Evolutionary conservation across 2,329 filamentous ascomycete genomes (phyloP), one percentile per base, ranked within the genome.

Genomic region (Fusarium oxysporum): DNA sequence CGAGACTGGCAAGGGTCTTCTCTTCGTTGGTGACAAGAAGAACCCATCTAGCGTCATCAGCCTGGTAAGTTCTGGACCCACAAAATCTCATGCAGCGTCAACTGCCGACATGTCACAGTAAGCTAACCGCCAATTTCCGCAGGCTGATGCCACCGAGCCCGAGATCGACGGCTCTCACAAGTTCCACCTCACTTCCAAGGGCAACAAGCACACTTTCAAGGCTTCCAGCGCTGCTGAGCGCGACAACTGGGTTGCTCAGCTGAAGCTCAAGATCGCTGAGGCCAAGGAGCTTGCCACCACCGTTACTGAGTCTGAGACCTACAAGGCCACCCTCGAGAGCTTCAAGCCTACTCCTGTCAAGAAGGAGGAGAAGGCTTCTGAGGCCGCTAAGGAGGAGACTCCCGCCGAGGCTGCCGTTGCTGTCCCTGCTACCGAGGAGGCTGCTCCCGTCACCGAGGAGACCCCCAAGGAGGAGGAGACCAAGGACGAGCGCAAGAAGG

Each of bases 151-250:
- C 74, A 88, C 85, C 54, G 94, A 97, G 81, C 88, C 97, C 66
- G 88, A 89, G 82, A 90, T 91, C 82, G 92, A 95, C 71, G 93
- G 94, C 69, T 81, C 89, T 75, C 89, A 90, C 85, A 95, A 96
- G 85, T 97, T 99, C 87, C 87, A 91, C 80, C 93, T 98, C 87
- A 93, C 92, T 81, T 85, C 93, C 81, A 91, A 92, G 84, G 93
- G 92, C 77, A 92, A 97, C 85, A 97, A 97, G 91, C 95, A 98
- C 89, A 89, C 89, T 69, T 97, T 99, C 89, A 96, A 98, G 90
- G 94, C 96, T 65, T 80, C 86, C 78, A 92, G 81, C 78, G 78
- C 89, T 54, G 86, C 90, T 67, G 95, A 98, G 86, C 95, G 96
- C 81, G 94, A 97, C 83, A 94, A 93, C 88, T 98, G 96, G 96